Evolutionary conservation across 768 basidiomycete genomes (phyloP).

Genomic region (Pleurotus eryngii): DNA sequence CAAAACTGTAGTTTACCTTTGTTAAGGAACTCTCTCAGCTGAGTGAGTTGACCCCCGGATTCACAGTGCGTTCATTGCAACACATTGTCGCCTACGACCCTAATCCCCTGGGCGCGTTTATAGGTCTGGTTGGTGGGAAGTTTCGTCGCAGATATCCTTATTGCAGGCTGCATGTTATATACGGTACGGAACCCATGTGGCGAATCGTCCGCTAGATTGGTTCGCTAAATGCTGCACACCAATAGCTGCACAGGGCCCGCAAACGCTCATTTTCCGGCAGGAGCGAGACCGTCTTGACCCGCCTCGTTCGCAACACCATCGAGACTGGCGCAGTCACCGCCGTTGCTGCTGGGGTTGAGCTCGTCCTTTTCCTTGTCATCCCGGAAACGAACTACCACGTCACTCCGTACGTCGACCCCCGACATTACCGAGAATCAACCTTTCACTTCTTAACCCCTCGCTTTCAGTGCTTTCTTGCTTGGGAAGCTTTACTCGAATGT

Average conservation of each 20-base stretch:
- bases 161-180: constrained; percentile 21
- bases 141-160: constrained; percentile 22
- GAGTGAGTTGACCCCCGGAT: constrained; percentile 7
- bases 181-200: constrained; percentile 14
- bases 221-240: not conserved
- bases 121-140: constrained; percentile 23
- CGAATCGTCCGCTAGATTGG: not conserved
- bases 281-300: constrained; percentile 12
- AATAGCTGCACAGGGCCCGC: constrained; percentile 11
- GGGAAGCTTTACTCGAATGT: not conserved
- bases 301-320: constrained; percentile 13
- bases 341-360: constrained; percentile 13
- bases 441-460: not conserved
- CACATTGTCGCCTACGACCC: no score
- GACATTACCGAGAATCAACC: not conserved
- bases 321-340: constrained; percentile 18
- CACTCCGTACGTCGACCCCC: not conserved
- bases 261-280: constrained; percentile 7
- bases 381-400: not conserved
- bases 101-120: not conserved
- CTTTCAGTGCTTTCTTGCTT: not conserved
- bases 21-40: not conserved
- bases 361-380: constrained; percentile 11
- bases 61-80: not conserved
- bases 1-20: not conserved